Base-by-base conservation (phyloP, 192 early-diverging fungal genomes). In the Gryganskiella cystojenkinii region DNA sequence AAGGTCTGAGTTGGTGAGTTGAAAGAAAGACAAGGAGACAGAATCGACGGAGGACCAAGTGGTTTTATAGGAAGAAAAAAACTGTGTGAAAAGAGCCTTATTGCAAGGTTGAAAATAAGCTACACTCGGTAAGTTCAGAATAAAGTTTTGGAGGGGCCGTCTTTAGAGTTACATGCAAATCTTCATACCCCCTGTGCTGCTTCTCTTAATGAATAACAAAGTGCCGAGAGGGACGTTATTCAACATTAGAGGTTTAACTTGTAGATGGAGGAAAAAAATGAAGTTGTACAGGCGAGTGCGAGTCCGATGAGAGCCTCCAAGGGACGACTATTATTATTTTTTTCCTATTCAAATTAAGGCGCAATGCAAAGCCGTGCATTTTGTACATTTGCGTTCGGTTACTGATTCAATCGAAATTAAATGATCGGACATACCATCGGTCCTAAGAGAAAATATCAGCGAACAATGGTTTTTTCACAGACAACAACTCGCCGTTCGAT, bases 1-100 rank as follows among this genome's bases (percentile, higher is more conserved):
- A 59, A 44, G 57, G 57, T 59, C 57, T 59, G n/a, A 59, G 20
- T 56, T 19, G 30, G 55, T 56, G 55, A 35, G 55, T 56, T 40
- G 57, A 44, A 59, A 44, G 24, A 22, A 44, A 34, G 57, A 59
- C 57, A 44, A 44, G 27, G 57, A 59, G 42, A 59, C 43, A 59
- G 42, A 59, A 44, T 44, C 35, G 20, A 44, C 35, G 57, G 42
- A 14, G 43, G 55, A 35, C 11, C 14, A 22, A 42, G 30, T 28
- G 55, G 30, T 56, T 30, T 56, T 56, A 56, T 56, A 56, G 55
- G 20, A 35, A 35, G 30, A 22, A 10, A 51, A 22, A 51, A 7
- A 51, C 49, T n/a, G 9, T 6, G 14, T 7, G 7, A 51, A 7
- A 51, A 6, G 49, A 51, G 22, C 20, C 8, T 44, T 44, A 44